phyloP scores from a whole-genome alignment of 148 eudicot species.

The Oxyria digyna region DNA sequence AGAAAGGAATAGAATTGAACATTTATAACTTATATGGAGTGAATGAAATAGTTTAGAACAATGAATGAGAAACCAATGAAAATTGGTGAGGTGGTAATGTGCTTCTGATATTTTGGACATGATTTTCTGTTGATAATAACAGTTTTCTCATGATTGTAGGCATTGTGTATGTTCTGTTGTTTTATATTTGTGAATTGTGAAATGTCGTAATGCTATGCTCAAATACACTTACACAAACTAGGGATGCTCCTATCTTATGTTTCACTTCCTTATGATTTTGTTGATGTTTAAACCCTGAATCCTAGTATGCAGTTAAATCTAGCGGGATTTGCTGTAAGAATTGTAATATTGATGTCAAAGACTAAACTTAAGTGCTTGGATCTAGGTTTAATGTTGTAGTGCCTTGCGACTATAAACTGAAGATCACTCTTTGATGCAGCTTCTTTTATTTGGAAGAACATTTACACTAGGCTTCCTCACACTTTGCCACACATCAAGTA shows the following conservation, averaged over 20 bases:
- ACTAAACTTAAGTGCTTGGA: background rate
- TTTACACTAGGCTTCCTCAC: conserved; percentile 18
- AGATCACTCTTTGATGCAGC: conserved; percentile 59
- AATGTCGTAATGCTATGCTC: no score
- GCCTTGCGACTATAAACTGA: conserved; percentile 21
- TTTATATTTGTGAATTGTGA: no score
- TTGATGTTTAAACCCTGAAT: background rate
- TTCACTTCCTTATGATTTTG: background rate
- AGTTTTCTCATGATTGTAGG: no score
- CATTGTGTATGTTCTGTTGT: no score
- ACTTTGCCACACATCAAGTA: conserved; percentile 2
- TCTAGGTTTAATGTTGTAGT: background rate
- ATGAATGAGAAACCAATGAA: no score
- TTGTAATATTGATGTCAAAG: background rate
- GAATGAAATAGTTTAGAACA: no score
- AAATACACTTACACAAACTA: background rate
- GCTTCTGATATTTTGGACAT: no score
- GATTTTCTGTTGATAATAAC: no score
- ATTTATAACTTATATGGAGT: no score
- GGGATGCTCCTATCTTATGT: background rate
- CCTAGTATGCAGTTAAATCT: background rate
- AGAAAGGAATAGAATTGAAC: no score
- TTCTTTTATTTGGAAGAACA: conserved; percentile 70
- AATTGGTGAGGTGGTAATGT: no score
- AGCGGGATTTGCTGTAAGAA: background rate